Percentiles rank a stretch among this genome's conserved stretches.
Conservation (phyloP, 306 rosid species). For the Abrus pulchellus region DNA sequence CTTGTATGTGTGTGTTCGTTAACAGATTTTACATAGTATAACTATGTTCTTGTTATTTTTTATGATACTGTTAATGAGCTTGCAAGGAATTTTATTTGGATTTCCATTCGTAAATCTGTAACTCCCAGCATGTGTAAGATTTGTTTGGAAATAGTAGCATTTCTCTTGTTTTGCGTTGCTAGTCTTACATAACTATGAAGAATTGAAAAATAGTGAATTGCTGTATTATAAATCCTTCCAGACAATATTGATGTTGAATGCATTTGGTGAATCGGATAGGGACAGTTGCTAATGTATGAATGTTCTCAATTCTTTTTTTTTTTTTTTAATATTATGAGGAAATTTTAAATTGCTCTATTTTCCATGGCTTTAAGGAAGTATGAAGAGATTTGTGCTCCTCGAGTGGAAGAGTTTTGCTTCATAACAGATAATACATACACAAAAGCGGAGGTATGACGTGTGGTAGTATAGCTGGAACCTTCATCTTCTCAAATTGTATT, state of each 20-base stretch:
- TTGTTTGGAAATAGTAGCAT: background rate
- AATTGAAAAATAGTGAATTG: background rate
- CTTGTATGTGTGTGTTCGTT: background rate
- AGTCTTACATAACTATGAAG: background rate
- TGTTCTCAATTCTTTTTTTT: background rate
- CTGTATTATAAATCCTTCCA: background rate
- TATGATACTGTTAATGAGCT: background rate
- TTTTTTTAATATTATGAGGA: slow-evolving; percentile 18
- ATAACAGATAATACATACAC: slow-evolving; percentile 87
- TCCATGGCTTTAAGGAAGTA: slow-evolving; percentile 70
- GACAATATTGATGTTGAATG: slow-evolving; percentile 21
- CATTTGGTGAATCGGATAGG: slow-evolving; percentile 1
- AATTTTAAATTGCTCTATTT: slow-evolving; percentile 43
- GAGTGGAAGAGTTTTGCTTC: slow-evolving; percentile 82
- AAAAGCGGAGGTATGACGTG: slow-evolving; percentile 73
- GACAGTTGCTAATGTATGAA: background rate
- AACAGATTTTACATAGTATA: background rate
- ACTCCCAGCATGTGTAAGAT: background rate
- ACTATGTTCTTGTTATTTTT: background rate
- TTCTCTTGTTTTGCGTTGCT: slow-evolving; percentile 15
- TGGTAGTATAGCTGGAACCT: slow-evolving; percentile 36
- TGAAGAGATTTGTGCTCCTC: slow-evolving; percentile 88
- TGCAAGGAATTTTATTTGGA: background rate
- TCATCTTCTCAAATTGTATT: slow-evolving; percentile 9
- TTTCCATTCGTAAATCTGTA: background rate